A percentile compares a stretch with the other conserved stretches of the same genome.
These are phyloP conservation scores for Chrysanthemum seticuspe DNA, from an alignment of 129 eudicot genomes.

Conservation along the genomic window DNA sequence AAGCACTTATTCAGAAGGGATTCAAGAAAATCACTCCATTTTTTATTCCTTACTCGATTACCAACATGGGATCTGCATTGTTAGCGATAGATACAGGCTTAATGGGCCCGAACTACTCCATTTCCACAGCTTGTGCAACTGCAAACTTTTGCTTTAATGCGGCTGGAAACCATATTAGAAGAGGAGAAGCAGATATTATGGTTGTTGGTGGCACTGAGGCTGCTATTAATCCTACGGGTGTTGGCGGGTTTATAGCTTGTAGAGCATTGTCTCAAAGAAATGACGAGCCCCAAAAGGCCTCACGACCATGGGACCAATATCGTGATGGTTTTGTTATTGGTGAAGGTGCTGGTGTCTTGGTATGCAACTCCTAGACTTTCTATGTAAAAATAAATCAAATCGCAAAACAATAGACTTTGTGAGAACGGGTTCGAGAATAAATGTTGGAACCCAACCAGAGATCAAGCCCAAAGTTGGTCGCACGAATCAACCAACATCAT, in stretches of 20 bases:
- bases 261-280: constrained; percentile 52
- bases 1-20: constrained; percentile 69
- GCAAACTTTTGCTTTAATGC: constrained; percentile 77
- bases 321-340: constrained; percentile 73
- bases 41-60: constrained; percentile 72
- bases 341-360: constrained; percentile 44
- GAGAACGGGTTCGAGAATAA: too few relatives aligned
- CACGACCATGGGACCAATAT: constrained; percentile 77
- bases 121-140: constrained; percentile 85
- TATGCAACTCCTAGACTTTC: constrained; percentile 25
- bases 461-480: too few relatives aligned
- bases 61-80: constrained; percentile 86
- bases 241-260: constrained; percentile 85
- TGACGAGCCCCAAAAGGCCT: constrained; percentile 46
- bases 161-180: constrained; percentile 76
- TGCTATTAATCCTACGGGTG: constrained; percentile 55
- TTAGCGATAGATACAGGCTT: constrained; percentile 77
- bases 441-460: too few relatives aligned
- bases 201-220: constrained; percentile 88
- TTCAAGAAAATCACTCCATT: constrained; percentile 70
- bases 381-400: neutral
- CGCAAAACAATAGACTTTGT: too few relatives aligned
- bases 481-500: too few relatives aligned
- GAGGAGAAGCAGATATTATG: constrained; percentile 80
- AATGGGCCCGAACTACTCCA: constrained; percentile 89